Conservation (phyloP, 352 stramenopile species). For the Phytophthora europaea region DNA sequence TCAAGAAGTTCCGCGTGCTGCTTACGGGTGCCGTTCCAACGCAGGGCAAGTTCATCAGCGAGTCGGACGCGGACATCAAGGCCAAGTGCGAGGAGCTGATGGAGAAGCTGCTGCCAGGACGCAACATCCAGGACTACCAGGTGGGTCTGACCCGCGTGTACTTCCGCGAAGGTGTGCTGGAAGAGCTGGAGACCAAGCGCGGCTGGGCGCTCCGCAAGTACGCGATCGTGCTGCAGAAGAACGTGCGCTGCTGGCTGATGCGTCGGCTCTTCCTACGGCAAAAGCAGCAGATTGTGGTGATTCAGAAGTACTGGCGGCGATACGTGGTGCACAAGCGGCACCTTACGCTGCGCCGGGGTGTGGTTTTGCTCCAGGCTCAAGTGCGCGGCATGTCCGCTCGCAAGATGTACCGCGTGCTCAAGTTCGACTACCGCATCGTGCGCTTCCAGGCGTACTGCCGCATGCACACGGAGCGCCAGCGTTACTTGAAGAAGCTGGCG, state of each 20-base stretch:
- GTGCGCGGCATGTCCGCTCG: conserved; percentile 67
- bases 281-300: conserved; percentile 54
- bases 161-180: conserved; percentile 87
- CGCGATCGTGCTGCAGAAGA: conserved; percentile 81
- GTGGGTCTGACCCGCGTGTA: conserved; percentile 88
- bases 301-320: conserved; percentile 84
- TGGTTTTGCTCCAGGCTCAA: conserved; percentile 71
- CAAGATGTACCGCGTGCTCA: conserved; percentile 74
- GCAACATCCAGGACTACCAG: conserved; percentile 89
- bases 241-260: conserved; percentile 72
- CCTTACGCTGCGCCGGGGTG: conserved; percentile 52
- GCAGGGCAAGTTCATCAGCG: conserved; percentile 42
- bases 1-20: conserved; percentile 86
- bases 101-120: conserved; percentile 67
- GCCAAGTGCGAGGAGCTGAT: conserved; percentile 75
- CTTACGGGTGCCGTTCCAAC: conserved; percentile 39
- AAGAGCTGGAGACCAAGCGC: conserved; percentile 80
- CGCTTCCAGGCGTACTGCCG: conserved; percentile 80
- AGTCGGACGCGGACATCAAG: conserved; percentile 68
- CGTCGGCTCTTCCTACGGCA: conserved; percentile 61
- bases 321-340: conserved; percentile 74
- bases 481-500: conserved; percentile 61
- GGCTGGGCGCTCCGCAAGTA: conserved; percentile 79
- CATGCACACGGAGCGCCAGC: conserved; percentile 57
- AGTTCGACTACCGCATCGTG: conserved; percentile 83